Evolutionary conservation across 2,329 filamentous ascomycete genomes (phyloP), one percentile per base, ranked within the genome.

Genomic region (Zymoseptoria ardabiliae): DNA sequence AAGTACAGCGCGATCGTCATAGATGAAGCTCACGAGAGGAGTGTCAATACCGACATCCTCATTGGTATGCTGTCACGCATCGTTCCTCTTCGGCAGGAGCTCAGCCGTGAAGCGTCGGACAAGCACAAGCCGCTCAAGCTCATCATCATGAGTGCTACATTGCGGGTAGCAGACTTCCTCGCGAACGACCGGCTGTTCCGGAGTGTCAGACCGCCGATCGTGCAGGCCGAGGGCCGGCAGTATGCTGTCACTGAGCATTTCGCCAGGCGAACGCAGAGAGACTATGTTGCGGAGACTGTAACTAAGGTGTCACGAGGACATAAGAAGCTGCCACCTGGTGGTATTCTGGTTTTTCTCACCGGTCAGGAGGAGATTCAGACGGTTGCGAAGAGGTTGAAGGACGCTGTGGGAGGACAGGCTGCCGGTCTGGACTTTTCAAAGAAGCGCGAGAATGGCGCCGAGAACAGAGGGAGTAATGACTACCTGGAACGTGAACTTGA

Each of bases 41-140:
- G 91, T 69, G 90, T 97, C 68, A 97, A 99, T 71, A 99, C 95
- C 0, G 95, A 99, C 72, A 95, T 99, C 49, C 77, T 99, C n/a
- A 92, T 99, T 65, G 94, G 94, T 55, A 95, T 99, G 85, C 84
- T 97, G 17, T 97, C 92, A 70, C 85, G 93, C 69, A 91, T 97
- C 35, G 90, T 97, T 53, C 90, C 91, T 66, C 77, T 97, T 57
- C 84, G 94, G 60, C 83, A 87, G 56, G 84, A 90, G 48, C 82
- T 97, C 76, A 84, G 84, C 7, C 78, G 82, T 61, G 88, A 94
- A 72, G 84, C 94, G 61, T 77, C 86, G 0, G 82, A 83, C 1
- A 77, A 89, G 25, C 87, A 72, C 56, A 77, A 86, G 64, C 91
- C 92, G 0, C 76, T 99, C 56, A 99, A 97, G 75, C 81, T 99